Conservation (phyloP, 108 stramenopile species). For the Nitzschia sp. region DNA sequence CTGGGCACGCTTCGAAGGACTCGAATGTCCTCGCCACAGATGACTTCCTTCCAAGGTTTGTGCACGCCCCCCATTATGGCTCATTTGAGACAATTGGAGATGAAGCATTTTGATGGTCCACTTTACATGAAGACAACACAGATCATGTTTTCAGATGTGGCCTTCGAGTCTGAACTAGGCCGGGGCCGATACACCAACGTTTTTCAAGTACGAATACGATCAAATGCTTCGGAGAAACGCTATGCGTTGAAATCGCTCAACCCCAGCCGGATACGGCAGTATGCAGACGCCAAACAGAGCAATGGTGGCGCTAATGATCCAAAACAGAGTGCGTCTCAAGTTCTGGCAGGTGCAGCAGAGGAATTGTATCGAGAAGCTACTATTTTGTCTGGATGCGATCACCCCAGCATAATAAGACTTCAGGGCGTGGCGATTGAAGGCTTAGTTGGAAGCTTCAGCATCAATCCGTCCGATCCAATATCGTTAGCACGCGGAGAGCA, state of each 20-base stretch:
- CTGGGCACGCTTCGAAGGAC: too few relatives aligned
- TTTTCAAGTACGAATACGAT: not conserved
- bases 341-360: slow-evolving; percentile 11
- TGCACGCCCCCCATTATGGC: not conserved
- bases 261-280: not conserved
- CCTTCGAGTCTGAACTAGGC: not conserved
- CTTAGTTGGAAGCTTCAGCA: slow-evolving; percentile 10
- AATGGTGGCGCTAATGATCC: too few relatives aligned
- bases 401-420: slow-evolving; percentile 32
- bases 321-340: not conserved
- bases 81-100: not conserved
- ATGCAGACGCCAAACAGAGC: not conserved
- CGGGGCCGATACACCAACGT: not conserved
- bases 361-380: slow-evolving; percentile 32
- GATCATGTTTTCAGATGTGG: slow-evolving; percentile 3
- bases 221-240: not conserved
- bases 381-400: slow-evolving; percentile 24
- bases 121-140: not conserved
- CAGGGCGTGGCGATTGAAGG: slow-evolving; percentile 9
- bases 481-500: not conserved
- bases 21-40: too few relatives aligned
- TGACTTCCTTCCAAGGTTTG: not conserved
- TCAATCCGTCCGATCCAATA: not conserved
- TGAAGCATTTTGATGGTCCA: not conserved
- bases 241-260: slow-evolving; percentile 6